Base-by-base conservation (phyloP, 2,329 filamentous ascomycete species). In the Aspergillus hiratsukae region DNA sequence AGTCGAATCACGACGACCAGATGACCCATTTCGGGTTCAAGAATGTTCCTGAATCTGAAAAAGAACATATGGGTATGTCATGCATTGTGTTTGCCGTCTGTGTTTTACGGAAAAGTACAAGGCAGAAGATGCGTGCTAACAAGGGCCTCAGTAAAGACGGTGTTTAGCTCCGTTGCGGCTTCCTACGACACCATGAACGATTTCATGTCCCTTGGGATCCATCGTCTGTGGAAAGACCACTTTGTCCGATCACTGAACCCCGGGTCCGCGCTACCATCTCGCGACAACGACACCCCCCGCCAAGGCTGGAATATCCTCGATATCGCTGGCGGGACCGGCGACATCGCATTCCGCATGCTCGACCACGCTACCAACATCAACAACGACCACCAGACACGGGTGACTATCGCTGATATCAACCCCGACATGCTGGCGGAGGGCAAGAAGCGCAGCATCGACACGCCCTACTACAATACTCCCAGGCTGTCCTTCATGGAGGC, bases 161-260 rank as follows among this genome's bases (percentile, higher is more conserved):
- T 99, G 57, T 99, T 99, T 79, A 93, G 90, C 74, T 97, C 89
- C 64, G 94, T 99, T 43, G 94, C 94, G 64, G 87, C 90, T 61
- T 91, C 89, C 19, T 99, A 99, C 77, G 94, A 99, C 75, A 88
- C 87, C 60, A 99, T 99, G 94, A 99, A 99, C 78, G 94, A 99
- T 74, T 83, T 97, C 64, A 99, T 99, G 94, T 97, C 94, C 7
- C 84, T 99, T 49, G 94, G 94, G 54, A 92, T 96, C 77, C 94
- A 99, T 75, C 89, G 94, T 46, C 80, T 99, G 40, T 99, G 94
- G 94, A 99, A 89, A 79, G 93, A 97, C 76, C 87, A 96, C 77
- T 99, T 97, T 74, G 93, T 99, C 48, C 87, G 90, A 64, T 88
- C 87, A 35, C 84, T 99, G 31, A 94, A 97, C 72, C 93, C 94